Evolutionary conservation across 805 yeast species (phyloP), one percentile per base, ranked within the genome.

Genomic region (Hanseniaspora taiwanica): DNA sequence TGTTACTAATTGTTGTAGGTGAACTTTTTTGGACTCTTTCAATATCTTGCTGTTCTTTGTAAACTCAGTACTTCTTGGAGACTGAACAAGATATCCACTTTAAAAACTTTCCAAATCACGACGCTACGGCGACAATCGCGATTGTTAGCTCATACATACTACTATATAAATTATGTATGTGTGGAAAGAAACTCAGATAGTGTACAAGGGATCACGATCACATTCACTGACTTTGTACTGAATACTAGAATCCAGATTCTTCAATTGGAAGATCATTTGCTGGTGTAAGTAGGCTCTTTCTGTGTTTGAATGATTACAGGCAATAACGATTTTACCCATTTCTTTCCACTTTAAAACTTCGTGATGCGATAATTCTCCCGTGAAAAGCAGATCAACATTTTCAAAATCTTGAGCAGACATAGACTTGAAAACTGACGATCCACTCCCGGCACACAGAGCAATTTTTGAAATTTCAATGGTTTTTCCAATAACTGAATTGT

Each of bases 381-480:
- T 87, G 51, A 76, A 72, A 55, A 71, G 81, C 33, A 86, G 64
- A 51, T 91, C 97, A 2, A 69, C 67, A 0, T 77, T 77, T 38
- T 66, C 65, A 3, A 40, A 45, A 8, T 58, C 52, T 6, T 64
- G 59, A 27, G 60, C 54, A 54, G 80, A 70, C 1, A 82, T 74
- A 0, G 72, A 64, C 7, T 73, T 43, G 59, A 85, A 78, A 1
- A 87, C 84, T 1, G 78, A 68, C 3, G 82, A 79, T 0, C 98
- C 97, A 2, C 95, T 81, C 0, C 99, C 99, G 3, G 98, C 97
- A 60, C 99, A 91, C 13, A 91, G 58, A 1, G 96, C 97, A 18
- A 86, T 64, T 0, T 72, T 68, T 19, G 56, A 59, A 40, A 85
- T 67, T 3, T 47, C 46, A 7, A 51, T 55, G n/a, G n/a, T n/a